Conservation (phyloP, 495 filamentous ascomycete genomes). For the Penicillium cinerascens region DNA sequence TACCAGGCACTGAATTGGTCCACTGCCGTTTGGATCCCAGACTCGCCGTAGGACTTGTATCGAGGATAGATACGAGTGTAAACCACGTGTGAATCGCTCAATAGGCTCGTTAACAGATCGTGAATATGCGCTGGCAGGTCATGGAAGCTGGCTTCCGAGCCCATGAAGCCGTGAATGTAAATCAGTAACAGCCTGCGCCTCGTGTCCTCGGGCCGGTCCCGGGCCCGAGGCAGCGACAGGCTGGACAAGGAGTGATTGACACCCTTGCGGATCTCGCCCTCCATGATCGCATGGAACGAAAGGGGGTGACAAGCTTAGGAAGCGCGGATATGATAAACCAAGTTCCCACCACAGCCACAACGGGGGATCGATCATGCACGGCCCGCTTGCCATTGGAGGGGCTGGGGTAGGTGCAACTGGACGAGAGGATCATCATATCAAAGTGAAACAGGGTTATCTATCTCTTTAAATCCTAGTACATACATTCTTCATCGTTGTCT, state of each 20-base stretch:
- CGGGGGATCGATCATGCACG: conserved; percentile 9
- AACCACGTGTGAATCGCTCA: conserved; percentile 71
- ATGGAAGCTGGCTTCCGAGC: conserved; percentile 81
- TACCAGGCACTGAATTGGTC: conserved; percentile 82
- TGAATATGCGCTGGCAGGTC: conserved; percentile 88
- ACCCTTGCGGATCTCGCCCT: conserved; percentile 7
- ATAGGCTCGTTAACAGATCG: conserved; percentile 61
- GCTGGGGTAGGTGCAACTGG: background rate
- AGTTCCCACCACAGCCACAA: conserved; percentile 13
- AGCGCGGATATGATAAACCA: conserved; percentile 3
- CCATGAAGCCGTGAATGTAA: conserved; percentile 93
- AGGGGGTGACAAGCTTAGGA: background rate
- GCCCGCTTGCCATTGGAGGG: conserved; percentile 10
- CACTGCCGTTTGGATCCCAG: conserved; percentile 57
- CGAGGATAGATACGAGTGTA: conserved; percentile 91
- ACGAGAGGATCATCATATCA: background rate
- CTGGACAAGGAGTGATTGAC: conserved; percentile 8
- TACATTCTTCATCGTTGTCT: background rate
- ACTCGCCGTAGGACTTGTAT: conserved; percentile 76
- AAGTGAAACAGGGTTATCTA: background rate
- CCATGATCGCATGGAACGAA: conserved; percentile 1
- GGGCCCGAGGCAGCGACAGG: conserved; percentile 15
- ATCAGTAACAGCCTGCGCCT: conserved; percentile 68
- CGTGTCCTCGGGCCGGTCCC: background rate
- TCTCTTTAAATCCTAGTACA: background rate